Base-by-base conservation (phyloP, 2,329 filamentous ascomycete species). In the Decorospora gaudefroyi region DNA sequence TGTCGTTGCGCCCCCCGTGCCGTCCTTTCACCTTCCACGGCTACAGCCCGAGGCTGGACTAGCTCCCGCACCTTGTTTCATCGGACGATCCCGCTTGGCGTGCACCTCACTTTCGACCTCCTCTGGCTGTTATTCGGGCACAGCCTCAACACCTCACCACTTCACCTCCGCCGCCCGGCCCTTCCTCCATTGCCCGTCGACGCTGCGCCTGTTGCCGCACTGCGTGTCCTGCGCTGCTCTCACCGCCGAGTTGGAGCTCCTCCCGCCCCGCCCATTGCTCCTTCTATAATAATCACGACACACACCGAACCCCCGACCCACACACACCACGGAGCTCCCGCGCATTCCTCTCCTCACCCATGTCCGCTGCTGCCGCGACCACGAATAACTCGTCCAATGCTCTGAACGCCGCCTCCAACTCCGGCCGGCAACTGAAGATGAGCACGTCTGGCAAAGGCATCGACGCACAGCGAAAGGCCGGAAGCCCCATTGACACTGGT, bases 381-480 rank as follows among this genome's bases (percentile, higher is more conserved):
- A 30, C 60, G 46, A 59, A 60, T 59, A 55, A 48, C 59, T 55
- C 62, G 55, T 59, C 61, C 64, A 62, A 67, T 69, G 65, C 66
- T 49, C 47, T 62, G 50, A 67, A 53, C 52, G 38, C 63, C 32
- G 48, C 71, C 37, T 58, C 73, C 49, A 57, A 71, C 44, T 53
- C 64, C 51, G 64, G 64, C 54, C 63, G 61, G 52, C 74, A 77
- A 49, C 65, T 78, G 63, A 79, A 80, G 64, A 73, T 76, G 60
- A 76, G 64, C 63, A 67, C 74, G 49, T 71, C 68, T 55, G 73
- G 70, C 49, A 82, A 80, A 68, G 71, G 70, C 47, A 69, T 76
- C 48, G 78, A 81, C 65, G 71, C 70, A 49, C 71, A 72, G 64
- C 78, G 79, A 67, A 80, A 79, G 68, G 79, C 77, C 55, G 76